phyloP scores from a whole-genome alignment of 108 stramenopile species.

The Nitzschia inconspicua region DNA sequence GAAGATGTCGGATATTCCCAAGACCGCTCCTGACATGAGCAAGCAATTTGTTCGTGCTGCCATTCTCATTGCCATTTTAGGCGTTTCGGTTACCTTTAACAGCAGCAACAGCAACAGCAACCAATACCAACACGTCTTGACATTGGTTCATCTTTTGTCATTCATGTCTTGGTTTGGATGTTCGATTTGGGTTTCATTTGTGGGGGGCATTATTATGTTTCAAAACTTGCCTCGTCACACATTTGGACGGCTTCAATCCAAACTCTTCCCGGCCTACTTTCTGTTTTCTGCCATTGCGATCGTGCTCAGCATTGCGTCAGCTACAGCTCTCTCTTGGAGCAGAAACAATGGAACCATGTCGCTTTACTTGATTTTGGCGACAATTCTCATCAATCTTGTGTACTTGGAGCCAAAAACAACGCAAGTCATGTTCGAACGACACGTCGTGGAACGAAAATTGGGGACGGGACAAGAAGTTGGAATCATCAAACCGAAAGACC shows the following conservation, averaged over 20 bases:
- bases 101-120: background rate
- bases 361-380: constrained; percentile 45
- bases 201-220: constrained; percentile 81
- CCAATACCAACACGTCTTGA: constrained; percentile 31
- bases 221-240: constrained; percentile 79
- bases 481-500: constrained; percentile 50
- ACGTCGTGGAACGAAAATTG: constrained; percentile 48
- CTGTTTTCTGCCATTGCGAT: constrained; percentile 44
- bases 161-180: constrained; percentile 77
- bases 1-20: constrained; percentile 15
- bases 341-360: constrained; percentile 17
- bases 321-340: constrained; percentile 9
- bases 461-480: constrained; percentile 43
- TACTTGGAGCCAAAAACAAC: constrained; percentile 67
- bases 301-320: constrained; percentile 41
- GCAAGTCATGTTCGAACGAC: constrained; percentile 58
- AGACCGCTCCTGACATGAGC: constrained; percentile 6
- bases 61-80: background rate
- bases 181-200: constrained; percentile 69
- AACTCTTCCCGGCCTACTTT: constrained; percentile 81
- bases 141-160: constrained; percentile 55
- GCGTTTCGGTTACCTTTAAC: background rate
- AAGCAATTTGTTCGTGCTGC: constrained; percentile 6
- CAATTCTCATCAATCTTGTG: constrained; percentile 63
- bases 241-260: constrained; percentile 79